Evolutionary conservation across 495 filamentous ascomycete species (phyloP).

Genomic region (Lichenothelia convexa): DNA sequence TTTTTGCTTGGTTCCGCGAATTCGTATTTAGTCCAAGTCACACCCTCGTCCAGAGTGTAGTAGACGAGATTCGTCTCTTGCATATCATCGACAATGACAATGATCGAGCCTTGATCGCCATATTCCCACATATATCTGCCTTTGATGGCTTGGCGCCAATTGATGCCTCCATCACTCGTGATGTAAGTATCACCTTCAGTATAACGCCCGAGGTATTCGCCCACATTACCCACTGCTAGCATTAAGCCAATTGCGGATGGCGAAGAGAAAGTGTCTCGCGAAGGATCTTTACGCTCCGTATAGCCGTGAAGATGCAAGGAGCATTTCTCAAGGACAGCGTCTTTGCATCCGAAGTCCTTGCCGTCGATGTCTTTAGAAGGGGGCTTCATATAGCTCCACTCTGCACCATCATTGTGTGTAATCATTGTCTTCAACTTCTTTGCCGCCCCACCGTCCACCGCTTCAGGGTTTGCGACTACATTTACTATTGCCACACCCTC

Average conservation of each 20-base stretch:
- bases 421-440: conserved; percentile 82
- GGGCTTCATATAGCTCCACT: conserved; percentile 60
- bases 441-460: conserved; percentile 36
- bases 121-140: conserved; percentile 83
- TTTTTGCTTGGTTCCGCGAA: conserved; percentile 58
- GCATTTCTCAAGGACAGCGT: conserved; percentile 39
- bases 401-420: conserved; percentile 84
- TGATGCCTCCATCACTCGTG: conserved; percentile 71
- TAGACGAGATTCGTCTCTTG: conserved; percentile 46
- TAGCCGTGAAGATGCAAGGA: conserved; percentile 88
- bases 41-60: conserved; percentile 66
- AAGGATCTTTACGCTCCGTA: conserved; percentile 64
- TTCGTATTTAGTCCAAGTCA: conserved; percentile 50
- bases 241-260: conserved; percentile 78
- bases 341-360: conserved; percentile 49
- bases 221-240: conserved; percentile 84
- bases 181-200: conserved; percentile 70
- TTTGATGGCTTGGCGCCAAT: conserved; percentile 68
- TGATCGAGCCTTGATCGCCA: conserved; percentile 80
- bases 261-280: conserved; percentile 72
- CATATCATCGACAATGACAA: conserved; percentile 57
- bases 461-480: conserved; percentile 53
- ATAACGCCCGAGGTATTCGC: conserved; percentile 37
- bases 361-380: conserved; percentile 48
- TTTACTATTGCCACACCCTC: conserved; percentile 84